Percentiles rank a stretch among this genome's conserved stretches.
phyloP scores from a whole-genome alignment of 2,329 filamentous ascomycete genomes.

The Tolypocladium paradoxum region DNA sequence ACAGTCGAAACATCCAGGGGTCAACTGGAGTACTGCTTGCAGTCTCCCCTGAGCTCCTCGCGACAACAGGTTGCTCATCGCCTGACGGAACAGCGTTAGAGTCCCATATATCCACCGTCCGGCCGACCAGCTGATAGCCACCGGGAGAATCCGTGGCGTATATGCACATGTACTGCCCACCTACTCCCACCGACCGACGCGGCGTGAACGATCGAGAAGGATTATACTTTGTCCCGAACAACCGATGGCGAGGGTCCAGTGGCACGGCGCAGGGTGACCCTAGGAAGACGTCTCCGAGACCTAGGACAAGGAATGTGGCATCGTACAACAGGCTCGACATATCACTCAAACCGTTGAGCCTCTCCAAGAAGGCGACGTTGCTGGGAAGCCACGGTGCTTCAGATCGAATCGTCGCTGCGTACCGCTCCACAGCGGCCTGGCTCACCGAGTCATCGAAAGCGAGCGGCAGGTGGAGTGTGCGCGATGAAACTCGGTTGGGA shows the following conservation, averaged over 20 bases:
- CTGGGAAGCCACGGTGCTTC: constrained; percentile 52
- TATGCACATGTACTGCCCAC: constrained; percentile 27
- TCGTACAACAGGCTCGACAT: constrained; percentile 18
- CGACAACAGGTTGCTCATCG: not conserved
- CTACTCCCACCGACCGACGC: constrained; percentile 22
- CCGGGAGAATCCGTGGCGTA: constrained; percentile 26
- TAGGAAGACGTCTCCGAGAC: constrained; percentile 28
- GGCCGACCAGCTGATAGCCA: constrained; percentile 25
- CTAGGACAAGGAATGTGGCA: constrained; percentile 23
- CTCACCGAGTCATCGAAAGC: constrained; percentile 27
- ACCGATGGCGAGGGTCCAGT: constrained; percentile 21
- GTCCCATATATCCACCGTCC: constrained; percentile 24
- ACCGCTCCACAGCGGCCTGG: constrained; percentile 44
- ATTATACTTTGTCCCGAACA: constrained; percentile 27
- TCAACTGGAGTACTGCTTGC: not conserved
- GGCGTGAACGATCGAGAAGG: constrained; percentile 26
- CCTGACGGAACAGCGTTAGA: constrained; percentile 2
- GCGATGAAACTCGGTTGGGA: constrained; percentile 14
- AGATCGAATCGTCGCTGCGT: constrained; percentile 49
- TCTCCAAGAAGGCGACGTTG: constrained; percentile 43
- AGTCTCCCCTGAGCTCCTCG: not conserved
- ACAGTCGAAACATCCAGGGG: constrained; percentile 19
- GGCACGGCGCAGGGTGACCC: constrained; percentile 25
- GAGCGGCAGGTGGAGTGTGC: constrained; percentile 23
- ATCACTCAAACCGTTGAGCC: constrained; percentile 20